A percentile compares a stretch with the other conserved stretches of the same genome.
phyloP scores from a whole-genome alignment of 2,329 filamentous ascomycete species.

The Xylariaceae sp. region DNA sequence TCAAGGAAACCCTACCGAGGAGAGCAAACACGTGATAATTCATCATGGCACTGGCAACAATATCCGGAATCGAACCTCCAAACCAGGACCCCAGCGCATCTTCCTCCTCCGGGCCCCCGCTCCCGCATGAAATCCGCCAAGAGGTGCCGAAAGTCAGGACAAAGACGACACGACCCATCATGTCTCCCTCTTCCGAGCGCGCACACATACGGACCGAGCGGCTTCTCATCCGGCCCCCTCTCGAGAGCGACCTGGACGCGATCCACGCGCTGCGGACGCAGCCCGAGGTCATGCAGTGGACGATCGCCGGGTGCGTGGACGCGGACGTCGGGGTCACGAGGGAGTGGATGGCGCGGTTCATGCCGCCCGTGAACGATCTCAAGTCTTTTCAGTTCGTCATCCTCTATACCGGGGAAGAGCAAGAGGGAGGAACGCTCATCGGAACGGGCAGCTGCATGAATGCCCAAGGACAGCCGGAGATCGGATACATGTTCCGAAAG shows the following conservation, averaged over 20 bases:
- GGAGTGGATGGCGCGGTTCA: slow-evolving; percentile 33
- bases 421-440: slow-evolving; percentile 46
- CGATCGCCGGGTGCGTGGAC: slow-evolving; percentile 39
- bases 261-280: slow-evolving; percentile 50
- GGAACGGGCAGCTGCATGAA: slow-evolving; percentile 40
- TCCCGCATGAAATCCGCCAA: too few relatives aligned
- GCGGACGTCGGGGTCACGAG: slow-evolving; percentile 39
- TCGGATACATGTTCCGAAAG: slow-evolving; percentile 52
- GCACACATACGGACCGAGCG: slow-evolving; percentile 44
- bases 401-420: slow-evolving; percentile 19
- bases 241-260: slow-evolving; percentile 43
- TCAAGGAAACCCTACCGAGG: too few relatives aligned
- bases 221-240: slow-evolving; percentile 48
- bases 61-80: slow-evolving; percentile 2
- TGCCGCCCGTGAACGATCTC: slow-evolving; percentile 44
- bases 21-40: too few relatives aligned
- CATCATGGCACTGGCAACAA: too few relatives aligned
- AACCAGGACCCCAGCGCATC: neutral
- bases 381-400: slow-evolving; percentile 53
- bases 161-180: slow-evolving; percentile 44
- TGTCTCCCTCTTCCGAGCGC: slow-evolving; percentile 37
- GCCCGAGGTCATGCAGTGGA: slow-evolving; percentile 59
- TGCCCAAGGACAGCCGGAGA: slow-evolving; percentile 48
- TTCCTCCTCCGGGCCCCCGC: too few relatives aligned
- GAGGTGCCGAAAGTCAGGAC: slow-evolving; percentile 36